Conservation (phyloP, 306 rosid genomes). For the Pueraria montana region DNA sequence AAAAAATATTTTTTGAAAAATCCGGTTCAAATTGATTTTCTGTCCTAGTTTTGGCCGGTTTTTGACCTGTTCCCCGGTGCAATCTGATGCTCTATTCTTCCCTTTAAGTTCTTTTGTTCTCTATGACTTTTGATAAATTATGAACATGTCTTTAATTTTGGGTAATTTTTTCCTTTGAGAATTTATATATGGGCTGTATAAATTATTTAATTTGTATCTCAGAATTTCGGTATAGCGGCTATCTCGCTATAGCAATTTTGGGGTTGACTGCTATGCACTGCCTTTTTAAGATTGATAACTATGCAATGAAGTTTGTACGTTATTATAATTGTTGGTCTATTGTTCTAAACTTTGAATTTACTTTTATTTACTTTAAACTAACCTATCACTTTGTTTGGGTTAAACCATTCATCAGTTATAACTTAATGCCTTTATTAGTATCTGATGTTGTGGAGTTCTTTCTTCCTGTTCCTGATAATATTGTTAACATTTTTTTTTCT, state of each 20-base stretch:
- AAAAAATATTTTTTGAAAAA: too few species aligned
- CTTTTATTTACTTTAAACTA: background rate
- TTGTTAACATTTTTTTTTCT: slow-evolving; percentile 11
- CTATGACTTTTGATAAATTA: background rate
- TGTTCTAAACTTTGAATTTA: background rate
- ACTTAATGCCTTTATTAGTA: background rate
- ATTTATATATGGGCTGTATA: background rate
- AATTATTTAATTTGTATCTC: background rate
- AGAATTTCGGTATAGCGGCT: background rate
- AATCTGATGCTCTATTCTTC: background rate
- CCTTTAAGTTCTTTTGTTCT: background rate
- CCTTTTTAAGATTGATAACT: background rate
- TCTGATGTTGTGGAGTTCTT: background rate
- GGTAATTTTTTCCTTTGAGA: background rate
- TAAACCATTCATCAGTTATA: background rate
- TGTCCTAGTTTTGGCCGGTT: background rate
- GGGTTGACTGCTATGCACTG: background rate
- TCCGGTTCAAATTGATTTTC: background rate
- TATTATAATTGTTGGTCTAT: background rate
- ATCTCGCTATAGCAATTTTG: background rate
- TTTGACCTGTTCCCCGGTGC: background rate
- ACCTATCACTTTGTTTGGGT: background rate
- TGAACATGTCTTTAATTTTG: too few species aligned
- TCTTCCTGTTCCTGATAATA: slow-evolving; percentile 14
- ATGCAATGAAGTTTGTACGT: background rate